A percentile compares a stretch with the other conserved stretches of the same genome.
Conservation (phyloP, 345 rosid species). For the Eucalyptus pauciflora region DNA sequence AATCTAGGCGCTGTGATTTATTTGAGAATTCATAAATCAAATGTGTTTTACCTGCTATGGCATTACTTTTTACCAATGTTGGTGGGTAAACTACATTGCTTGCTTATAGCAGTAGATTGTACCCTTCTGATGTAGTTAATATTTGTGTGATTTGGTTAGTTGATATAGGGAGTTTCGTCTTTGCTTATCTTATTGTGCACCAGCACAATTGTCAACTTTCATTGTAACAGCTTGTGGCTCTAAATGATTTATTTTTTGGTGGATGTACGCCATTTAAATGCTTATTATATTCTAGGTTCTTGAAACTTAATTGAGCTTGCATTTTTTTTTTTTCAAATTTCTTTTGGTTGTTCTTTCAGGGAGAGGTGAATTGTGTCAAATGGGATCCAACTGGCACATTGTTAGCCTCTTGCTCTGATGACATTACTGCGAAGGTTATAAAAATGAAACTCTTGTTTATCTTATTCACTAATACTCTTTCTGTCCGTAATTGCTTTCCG, state of each 20-base stretch:
- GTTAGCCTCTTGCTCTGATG: conserved; percentile 98
- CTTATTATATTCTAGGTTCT: not conserved
- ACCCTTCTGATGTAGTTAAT: not conserved
- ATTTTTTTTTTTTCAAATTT: not conserved
- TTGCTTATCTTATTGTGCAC: not conserved
- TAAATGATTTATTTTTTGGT: not conserved
- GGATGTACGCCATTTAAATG: not conserved
- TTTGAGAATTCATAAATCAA: not conserved
- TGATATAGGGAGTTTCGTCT: not conserved
- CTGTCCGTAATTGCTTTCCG: not conserved
- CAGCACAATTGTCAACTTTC: not conserved
- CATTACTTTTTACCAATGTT: not conserved
- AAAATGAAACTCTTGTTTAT: not conserved
- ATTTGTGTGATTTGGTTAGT: not conserved
- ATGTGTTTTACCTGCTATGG: not conserved
- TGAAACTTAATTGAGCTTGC: not conserved
- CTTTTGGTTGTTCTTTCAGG: conserved; percentile 30
- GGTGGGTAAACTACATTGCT: not conserved
- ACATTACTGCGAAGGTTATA: conserved; percentile 85
- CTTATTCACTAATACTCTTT: not conserved
- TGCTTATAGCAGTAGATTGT: not conserved
- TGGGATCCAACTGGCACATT: conserved; percentile 97
- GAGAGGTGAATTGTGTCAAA: conserved; percentile 98
- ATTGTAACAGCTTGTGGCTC: not conserved
- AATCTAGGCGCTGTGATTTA: not conserved